Conservation (phyloP, 805 yeast genomes). For the Pichia kluyveri region DNA sequence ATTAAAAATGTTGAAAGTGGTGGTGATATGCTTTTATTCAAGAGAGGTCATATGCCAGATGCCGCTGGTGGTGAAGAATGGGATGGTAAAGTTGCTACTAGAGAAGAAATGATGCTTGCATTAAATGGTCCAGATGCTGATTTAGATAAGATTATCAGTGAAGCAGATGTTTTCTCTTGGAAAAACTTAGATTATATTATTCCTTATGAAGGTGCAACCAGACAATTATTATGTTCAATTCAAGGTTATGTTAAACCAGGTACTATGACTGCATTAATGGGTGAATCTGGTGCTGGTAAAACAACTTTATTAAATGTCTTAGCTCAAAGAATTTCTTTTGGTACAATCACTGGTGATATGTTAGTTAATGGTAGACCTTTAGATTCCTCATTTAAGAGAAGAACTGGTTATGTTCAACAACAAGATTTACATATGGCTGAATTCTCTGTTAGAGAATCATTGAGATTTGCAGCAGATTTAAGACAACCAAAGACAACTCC, state of each 20-base stretch:
- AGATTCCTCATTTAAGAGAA: constrained; percentile 42
- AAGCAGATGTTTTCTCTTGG: constrained; percentile 57
- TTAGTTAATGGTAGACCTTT: constrained; percentile 43
- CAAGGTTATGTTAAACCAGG: constrained; percentile 44
- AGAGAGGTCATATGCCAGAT: constrained; percentile 32
- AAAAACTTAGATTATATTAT: constrained; percentile 49
- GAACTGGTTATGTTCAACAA: constrained; percentile 49
- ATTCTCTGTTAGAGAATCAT: constrained; percentile 42
- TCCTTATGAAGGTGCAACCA: constrained; percentile 35
- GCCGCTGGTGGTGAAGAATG: constrained; percentile 27
- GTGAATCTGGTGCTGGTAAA: constrained; percentile 57
- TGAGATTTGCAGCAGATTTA: constrained; percentile 40
- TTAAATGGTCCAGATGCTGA: constrained; percentile 24
- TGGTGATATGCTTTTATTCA: constrained; percentile 32
- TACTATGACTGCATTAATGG: constrained; percentile 50
- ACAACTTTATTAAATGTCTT: constrained; percentile 46
- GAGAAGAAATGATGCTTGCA: constrained; percentile 23
- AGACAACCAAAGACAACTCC: constrained; percentile 35
- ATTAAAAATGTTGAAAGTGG: constrained; percentile 23
- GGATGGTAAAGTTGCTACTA: constrained; percentile 32
- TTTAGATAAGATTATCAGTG: constrained; percentile 30
- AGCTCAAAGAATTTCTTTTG: constrained; percentile 43
- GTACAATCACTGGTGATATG: constrained; percentile 48
- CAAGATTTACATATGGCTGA: constrained; percentile 44
- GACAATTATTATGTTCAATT: constrained; percentile 34